A percentile compares a stretch with the other conserved stretches of the same genome.
Evolutionary conservation across 345 rosid genomes (phyloP).

Genomic region (Punica granatum): DNA sequence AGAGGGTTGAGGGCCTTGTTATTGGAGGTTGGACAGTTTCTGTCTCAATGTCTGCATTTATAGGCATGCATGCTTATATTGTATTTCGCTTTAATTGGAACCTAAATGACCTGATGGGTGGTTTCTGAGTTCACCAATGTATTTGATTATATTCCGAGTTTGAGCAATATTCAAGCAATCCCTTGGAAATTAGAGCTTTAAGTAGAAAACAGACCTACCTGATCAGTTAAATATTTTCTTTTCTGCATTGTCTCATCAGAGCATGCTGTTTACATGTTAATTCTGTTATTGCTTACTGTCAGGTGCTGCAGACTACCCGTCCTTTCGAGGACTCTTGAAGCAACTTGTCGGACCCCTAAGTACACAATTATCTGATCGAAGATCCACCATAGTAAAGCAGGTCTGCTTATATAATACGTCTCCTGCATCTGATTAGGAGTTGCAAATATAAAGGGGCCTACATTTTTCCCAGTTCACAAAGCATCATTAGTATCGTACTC

Average conservation of each 20-base stretch:
- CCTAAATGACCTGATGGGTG: background rate
- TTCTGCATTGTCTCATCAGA: background rate
- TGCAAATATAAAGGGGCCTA: background rate
- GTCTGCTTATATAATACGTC: conserved; percentile 18
- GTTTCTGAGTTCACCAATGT: background rate
- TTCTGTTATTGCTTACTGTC: conserved; percentile 11
- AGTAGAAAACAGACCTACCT: background rate
- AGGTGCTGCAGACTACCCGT: conserved; percentile 87
- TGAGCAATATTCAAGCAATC: background rate
- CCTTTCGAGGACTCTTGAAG: conserved; percentile 85
- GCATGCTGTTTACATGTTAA: background rate
- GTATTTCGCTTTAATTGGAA: background rate
- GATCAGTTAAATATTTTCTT: background rate
- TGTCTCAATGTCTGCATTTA: background rate
- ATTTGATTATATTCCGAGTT: background rate
- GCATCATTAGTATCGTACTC: background rate
- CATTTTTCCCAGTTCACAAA: background rate
- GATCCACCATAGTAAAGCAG: conserved; percentile 98
- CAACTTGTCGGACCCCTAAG: conserved; percentile 87
- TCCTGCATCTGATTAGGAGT: background rate
- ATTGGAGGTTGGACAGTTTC: conserved; percentile 59
- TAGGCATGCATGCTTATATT: background rate
- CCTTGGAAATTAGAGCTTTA: background rate
- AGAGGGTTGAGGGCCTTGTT: conserved; percentile 95
- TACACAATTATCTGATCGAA: conserved; percentile 81